phyloP scores from a whole-genome alignment of 2,329 filamentous ascomycete genomes.

The Neofusicoccum laricinum region DNA sequence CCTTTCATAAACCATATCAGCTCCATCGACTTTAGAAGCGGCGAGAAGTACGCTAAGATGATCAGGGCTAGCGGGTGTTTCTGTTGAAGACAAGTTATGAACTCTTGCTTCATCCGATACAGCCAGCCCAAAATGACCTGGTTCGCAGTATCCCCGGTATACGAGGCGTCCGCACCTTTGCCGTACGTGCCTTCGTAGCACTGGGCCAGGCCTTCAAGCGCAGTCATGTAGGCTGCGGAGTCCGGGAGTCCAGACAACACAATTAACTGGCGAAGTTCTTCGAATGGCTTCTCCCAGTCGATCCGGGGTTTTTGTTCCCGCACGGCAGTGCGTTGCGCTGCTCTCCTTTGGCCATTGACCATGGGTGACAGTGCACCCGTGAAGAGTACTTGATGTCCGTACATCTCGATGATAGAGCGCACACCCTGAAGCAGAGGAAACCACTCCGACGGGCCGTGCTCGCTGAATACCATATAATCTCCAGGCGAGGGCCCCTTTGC shows the following conservation, averaged over 20 bases:
- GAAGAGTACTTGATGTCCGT: neutral
- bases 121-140: slow-evolving; percentile 4
- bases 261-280: neutral
- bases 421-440: slow-evolving; percentile 2
- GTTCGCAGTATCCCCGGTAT: neutral
- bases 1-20: slow-evolving; percentile 13
- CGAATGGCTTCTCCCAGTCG: neutral
- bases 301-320: neutral
- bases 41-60: neutral
- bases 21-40: neutral
- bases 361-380: neutral
- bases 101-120: neutral
- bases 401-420: neutral
- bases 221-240: neutral
- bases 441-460: slow-evolving; percentile 2
- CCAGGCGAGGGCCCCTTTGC: neutral
- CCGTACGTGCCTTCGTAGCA: neutral
- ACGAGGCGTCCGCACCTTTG: neutral
- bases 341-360: neutral
- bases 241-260: neutral
- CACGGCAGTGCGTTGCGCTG: neutral
- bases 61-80: slow-evolving; percentile 2
- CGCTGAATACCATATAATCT: neutral
- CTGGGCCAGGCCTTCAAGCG: neutral
- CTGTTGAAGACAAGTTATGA: neutral